Conservation (phyloP, 768 basidiomycete species). For the Fibroporia radiculosa region DNA sequence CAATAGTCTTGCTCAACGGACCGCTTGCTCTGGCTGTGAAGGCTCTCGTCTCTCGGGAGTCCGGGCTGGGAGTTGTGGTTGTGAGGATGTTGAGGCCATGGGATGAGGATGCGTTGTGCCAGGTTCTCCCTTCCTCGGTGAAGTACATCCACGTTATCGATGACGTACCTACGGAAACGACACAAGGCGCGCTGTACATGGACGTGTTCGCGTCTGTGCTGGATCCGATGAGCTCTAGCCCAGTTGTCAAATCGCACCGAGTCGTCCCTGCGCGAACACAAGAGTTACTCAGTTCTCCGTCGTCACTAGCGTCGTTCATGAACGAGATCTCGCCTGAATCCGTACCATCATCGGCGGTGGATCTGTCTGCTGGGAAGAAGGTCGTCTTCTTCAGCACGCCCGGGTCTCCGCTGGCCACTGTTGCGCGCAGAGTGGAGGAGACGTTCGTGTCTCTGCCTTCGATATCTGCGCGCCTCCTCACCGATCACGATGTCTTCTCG, state of each 20-base stretch:
- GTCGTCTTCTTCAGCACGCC: constrained; percentile 58
- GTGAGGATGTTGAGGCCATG: constrained; percentile 84
- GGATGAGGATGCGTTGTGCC: constrained; percentile 58
- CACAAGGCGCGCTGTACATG: constrained; percentile 60
- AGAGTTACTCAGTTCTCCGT: constrained; percentile 37
- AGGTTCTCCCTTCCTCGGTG: constrained; percentile 50
- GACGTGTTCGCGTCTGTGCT: constrained; percentile 62
- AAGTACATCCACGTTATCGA: constrained; percentile 66
- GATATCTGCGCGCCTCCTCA: constrained; percentile 53
- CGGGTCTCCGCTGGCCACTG: constrained; percentile 40
- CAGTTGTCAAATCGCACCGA: constrained; percentile 46
- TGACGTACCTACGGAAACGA: constrained; percentile 57
- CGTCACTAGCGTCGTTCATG: constrained; percentile 37
- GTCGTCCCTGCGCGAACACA: constrained; percentile 50
- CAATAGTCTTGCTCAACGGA: constrained; percentile 69
- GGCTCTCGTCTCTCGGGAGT: constrained; percentile 33
- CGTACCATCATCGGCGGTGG: constrained; percentile 21
- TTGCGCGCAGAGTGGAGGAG: constrained; percentile 46
- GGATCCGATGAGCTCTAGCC: constrained; percentile 25
- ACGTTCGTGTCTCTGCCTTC: constrained; percentile 45
- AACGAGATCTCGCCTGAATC: constrained; percentile 16
- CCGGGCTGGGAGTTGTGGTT: constrained; percentile 56
- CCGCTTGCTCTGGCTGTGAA: constrained; percentile 63
- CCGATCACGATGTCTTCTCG: constrained; percentile 70
- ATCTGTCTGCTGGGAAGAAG: constrained; percentile 31